phyloP scores from a whole-genome alignment of 2,329 filamentous ascomycete genomes.

The Monosporascus sp. region DNA sequence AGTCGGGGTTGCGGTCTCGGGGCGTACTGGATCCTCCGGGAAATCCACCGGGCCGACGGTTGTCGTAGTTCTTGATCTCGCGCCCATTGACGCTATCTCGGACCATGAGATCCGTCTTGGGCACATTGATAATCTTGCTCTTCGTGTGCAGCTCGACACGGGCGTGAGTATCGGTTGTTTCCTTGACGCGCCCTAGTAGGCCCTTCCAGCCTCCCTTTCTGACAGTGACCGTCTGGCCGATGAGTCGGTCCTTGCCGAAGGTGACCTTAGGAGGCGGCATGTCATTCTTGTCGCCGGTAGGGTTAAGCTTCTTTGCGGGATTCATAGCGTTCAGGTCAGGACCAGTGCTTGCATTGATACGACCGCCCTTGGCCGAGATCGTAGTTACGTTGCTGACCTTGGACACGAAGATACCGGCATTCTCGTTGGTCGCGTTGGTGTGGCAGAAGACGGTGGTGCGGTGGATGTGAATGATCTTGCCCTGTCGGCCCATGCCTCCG shows the following conservation, averaged over 20 bases:
- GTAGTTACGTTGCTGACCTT: slow-evolving; percentile 82
- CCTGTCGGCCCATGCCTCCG: slow-evolving; percentile 77
- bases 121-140: slow-evolving; percentile 82
- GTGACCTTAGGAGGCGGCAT: slow-evolving; percentile 66
- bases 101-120: slow-evolving; percentile 75
- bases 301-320: slow-evolving; percentile 73
- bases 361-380: slow-evolving; percentile 88
- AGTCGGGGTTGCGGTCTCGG: slow-evolving; percentile 45
- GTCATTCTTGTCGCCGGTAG: slow-evolving; percentile 46
- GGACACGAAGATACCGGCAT: slow-evolving; percentile 84
- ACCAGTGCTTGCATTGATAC: slow-evolving; percentile 59
- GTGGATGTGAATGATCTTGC: slow-evolving; percentile 90
- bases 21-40: slow-evolving; percentile 39
- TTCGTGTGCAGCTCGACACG: slow-evolving; percentile 93
- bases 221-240: slow-evolving; percentile 89
- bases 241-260: slow-evolving; percentile 74
- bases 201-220: slow-evolving; percentile 87
- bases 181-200: slow-evolving; percentile 89
- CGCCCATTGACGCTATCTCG: slow-evolving; percentile 80
- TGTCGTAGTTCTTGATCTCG: slow-evolving; percentile 64
- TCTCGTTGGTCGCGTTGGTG: slow-evolving; percentile 77
- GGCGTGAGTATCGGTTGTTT: slow-evolving; percentile 79
- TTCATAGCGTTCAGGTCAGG: slow-evolving; percentile 90
- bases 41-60: slow-evolving; percentile 40
- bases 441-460: slow-evolving; percentile 89